These are phyloP conservation scores for Aureobasidium sp. DNA, from an alignment of 2,329 filamentous ascomycete genomes.

Conservation along the genomic window DNA sequence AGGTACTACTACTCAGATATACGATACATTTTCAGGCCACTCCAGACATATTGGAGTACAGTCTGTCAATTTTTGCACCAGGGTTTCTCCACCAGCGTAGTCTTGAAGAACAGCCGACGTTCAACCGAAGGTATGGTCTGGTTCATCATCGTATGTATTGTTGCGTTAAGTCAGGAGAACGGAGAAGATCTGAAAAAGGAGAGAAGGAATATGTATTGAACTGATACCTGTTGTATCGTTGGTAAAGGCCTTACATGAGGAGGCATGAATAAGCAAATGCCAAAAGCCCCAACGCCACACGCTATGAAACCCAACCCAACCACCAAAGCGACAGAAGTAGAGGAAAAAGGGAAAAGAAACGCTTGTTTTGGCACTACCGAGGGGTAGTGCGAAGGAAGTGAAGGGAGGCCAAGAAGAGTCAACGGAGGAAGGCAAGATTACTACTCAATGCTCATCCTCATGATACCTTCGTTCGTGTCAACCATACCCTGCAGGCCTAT, in stretches of 20 bases:
- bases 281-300: neutral
- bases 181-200: neutral
- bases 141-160: neutral
- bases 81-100: neutral
- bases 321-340: neutral
- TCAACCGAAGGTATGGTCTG: neutral
- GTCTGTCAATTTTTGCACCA: neutral
- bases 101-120: neutral
- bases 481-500: slow-evolving; percentile 87
- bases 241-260: neutral
- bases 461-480: slow-evolving; percentile 88
- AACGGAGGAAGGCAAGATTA: neutral
- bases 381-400: neutral
- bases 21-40: no score
- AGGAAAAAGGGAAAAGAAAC: neutral
- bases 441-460: slow-evolving; percentile 95
- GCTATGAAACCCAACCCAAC: neutral
- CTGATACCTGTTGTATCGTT: neutral
- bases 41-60: neutral
- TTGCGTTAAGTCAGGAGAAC: neutral
- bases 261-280: neutral
- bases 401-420: neutral
- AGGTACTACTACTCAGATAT: no score
- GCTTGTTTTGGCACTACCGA: neutral
- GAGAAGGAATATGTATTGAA: neutral